Base-by-base conservation (phyloP, 345 rosid species). In the Moringa oleifera region DNA sequence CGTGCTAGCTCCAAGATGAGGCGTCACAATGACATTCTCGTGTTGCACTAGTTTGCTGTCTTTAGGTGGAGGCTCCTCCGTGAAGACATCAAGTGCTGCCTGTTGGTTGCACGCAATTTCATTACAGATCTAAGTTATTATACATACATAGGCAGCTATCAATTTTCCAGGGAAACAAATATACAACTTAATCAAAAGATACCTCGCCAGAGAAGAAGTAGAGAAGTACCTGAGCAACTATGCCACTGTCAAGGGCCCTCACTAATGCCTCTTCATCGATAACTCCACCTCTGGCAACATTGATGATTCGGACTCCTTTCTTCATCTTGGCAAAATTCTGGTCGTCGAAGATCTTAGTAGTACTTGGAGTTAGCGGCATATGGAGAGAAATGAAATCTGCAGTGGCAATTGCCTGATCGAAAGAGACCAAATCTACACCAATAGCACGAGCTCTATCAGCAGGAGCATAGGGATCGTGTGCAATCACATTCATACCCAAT, bases 1-100 rank as follows among this genome's bases (percentile, higher is more conserved):
- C 28, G 95, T 87, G 76, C 97, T 87, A 33, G 95, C 95, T 73
- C 97, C 97, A 0, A 90, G 95, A 75, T 90, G 97, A 73, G 97
- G 97, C 12, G 97, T 90, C 53, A 80, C 88, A 2, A 76, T 85
- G 41, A 90, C 92, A 62, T 81, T 85, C 56, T 81, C 80, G 66
- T 87, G 97, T 31, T 74, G 95, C 46, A 90, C 75, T 57, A 90
- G 50, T 70, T 73, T 85, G 77, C 80, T 76, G 23, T 85, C 92
- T 61, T 69, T 73, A 0, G 83, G 25, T 23, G 95, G 92, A 18
- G 97, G 95, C 58, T 90, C 95, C 64, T 77, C 72, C 0, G 80
- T 59, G 73, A 90, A 90, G 53, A 90, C 97, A 72, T 90, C 97
- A 21, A 90, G 79, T 23, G 97, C 97, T 23, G 97, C 97, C 84